phyloP scores from a whole-genome alignment of 106 monocot species.

The Cymbidium sinense region DNA sequence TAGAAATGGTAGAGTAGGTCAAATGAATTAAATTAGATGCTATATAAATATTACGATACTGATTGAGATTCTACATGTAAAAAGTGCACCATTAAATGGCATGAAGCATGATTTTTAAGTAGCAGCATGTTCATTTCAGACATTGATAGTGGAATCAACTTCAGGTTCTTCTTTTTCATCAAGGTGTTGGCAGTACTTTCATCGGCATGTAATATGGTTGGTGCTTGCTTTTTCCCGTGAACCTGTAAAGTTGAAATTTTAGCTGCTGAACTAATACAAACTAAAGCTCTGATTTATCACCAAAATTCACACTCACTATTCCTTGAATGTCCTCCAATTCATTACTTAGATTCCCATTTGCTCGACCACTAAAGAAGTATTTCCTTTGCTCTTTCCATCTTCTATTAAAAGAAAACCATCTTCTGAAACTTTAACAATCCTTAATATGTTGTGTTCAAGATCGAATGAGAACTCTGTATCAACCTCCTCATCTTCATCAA shows the following conservation, averaged over 20 bases:
- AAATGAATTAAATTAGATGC: not conserved
- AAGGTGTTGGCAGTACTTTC: not conserved
- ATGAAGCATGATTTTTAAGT: constrained; percentile 26
- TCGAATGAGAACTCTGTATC: constrained; percentile 1
- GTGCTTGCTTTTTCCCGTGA: too few species aligned
- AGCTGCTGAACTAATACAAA: too few species aligned
- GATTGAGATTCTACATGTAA: not conserved
- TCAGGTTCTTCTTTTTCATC: constrained; percentile 12
- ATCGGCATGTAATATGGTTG: not conserved
- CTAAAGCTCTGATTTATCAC: not conserved
- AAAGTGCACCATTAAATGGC: constrained; percentile 25
- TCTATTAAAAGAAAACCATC: not conserved
- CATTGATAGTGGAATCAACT: constrained; percentile 19
- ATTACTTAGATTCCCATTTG: not conserved
- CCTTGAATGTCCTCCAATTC: not conserved
- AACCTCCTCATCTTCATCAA: not conserved
- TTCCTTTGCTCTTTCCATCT: not conserved
- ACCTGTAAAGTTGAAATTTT: too few species aligned
- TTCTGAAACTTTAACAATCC: constrained; percentile 21
- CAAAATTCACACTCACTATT: not conserved
- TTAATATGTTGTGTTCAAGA: constrained; percentile 8
- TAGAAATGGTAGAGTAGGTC: constrained; percentile 11
- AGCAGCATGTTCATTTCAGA: constrained; percentile 29
- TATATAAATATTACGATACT: not conserved
- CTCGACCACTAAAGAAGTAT: not conserved